phyloP scores from a whole-genome alignment of 2,329 filamentous ascomycete genomes.

The Seiridium cupressi region DNA sequence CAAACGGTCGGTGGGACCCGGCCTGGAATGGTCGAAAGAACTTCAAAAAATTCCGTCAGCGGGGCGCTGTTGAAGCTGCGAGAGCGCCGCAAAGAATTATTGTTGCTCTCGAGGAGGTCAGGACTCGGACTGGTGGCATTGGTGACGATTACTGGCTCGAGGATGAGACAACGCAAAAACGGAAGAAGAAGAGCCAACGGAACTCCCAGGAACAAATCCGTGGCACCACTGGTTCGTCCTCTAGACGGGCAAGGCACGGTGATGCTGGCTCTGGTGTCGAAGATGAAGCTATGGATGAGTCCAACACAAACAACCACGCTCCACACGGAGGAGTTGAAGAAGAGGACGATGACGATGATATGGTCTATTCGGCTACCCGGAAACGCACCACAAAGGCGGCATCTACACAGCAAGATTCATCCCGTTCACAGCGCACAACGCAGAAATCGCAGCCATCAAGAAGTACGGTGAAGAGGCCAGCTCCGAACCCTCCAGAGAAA shows the following conservation, averaged over 20 bases:
- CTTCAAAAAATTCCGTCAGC: slow-evolving; percentile 81
- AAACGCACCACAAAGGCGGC: slow-evolving; percentile 31
- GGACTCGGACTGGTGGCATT: slow-evolving; percentile 69
- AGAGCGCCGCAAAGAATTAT: slow-evolving; percentile 54
- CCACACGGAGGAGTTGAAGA: slow-evolving; percentile 15
- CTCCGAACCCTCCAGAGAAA: slow-evolving; percentile 28
- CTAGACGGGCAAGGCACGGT: not conserved
- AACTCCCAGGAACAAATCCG: not conserved
- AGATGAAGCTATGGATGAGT: slow-evolving; percentile 10
- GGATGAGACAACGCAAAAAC: slow-evolving; percentile 34
- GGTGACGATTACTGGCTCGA: slow-evolving; percentile 77
- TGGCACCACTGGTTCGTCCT: not conserved
- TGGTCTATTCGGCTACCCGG: slow-evolving; percentile 20
- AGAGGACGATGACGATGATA: slow-evolving; percentile 20
- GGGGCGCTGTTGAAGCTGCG: slow-evolving; percentile 45
- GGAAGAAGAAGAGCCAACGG: slow-evolving; percentile 23
- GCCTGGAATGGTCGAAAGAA: slow-evolving; percentile 94
- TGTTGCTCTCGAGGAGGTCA: slow-evolving; percentile 69
- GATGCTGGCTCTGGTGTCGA: slow-evolving; percentile 10
- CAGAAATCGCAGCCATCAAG: slow-evolving; percentile 21
- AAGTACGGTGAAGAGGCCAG: slow-evolving; percentile 28
- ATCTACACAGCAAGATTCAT: slow-evolving; percentile 19
- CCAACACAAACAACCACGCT: not conserved
- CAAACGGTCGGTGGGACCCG: slow-evolving; percentile 71
- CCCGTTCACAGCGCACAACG: slow-evolving; percentile 18